Base-by-base conservation (phyloP, 2,329 filamentous ascomycete species). In the Pestalotiopsis sp. region DNA sequence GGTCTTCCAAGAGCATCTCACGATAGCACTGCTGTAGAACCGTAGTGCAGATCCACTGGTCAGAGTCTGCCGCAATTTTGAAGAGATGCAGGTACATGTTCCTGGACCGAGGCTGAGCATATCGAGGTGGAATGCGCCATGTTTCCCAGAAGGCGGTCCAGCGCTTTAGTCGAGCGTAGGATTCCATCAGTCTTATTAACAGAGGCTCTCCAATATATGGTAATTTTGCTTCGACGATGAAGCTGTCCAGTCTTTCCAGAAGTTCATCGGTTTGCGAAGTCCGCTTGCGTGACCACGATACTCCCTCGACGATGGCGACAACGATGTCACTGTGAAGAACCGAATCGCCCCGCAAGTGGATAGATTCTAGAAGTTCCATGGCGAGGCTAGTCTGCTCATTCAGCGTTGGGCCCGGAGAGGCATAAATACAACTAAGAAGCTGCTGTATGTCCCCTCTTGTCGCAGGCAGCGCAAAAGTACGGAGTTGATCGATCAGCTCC, bases 71-170 rank as follows among this genome's bases (percentile, higher is more conserved):
- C 66, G 90, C 82, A 36, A 81, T 75, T 14, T 76, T 71, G 74
- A 88, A 91, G 31, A 90, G 79, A 41, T 85, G 79, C 3, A 80
- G 77, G 74, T 93, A 93, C 71, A 91, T 81, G 17, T 76, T 75
- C n/a, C 80, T 74, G 0, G 86, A 84, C 23, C 90, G 86, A 1
- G 81, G 73, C 9, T 78, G 75, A 52, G 83, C 78, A 72, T 85
- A 84, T 55, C 85, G 81, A 14, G 89, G 79, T 3, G 88, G 84
- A 67, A 84, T 82, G 67, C 85, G 84, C 83, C 91, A 93, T 11
- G 84, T 75, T 23, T 87, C 82, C 89, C 88, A 92, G 73, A 92
- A 88, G 5, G 81, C 80, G 17, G 83, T 76, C 84, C 88, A 91
- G 71, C 89, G 80, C 20, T 76, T 74, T 69, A 82, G 81, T 23